Percentiles rank a stretch among this genome's conserved stretches.
Conservation (phyloP, 495 filamentous ascomycete species). For the Ascobolus immersus region DNA sequence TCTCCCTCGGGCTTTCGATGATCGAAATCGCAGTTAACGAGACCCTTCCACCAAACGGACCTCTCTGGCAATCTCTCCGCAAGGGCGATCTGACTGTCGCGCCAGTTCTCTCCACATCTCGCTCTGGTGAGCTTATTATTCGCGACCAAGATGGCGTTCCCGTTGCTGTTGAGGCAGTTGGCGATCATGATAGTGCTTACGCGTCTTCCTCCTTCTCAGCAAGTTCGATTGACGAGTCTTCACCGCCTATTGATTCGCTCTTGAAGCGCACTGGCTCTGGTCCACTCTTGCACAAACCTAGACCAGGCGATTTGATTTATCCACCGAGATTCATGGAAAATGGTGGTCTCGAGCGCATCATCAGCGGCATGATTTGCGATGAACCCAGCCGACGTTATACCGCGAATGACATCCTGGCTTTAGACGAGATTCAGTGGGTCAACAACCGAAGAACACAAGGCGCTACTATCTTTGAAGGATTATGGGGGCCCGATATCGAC, state of each 20-base stretch:
- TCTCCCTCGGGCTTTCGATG: slow-evolving; percentile 78
- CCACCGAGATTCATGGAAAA: slow-evolving; percentile 76
- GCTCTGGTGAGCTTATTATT: slow-evolving; percentile 39
- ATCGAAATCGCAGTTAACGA: slow-evolving; percentile 84
- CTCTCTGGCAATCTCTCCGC: slow-evolving; percentile 65
- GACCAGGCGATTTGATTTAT: slow-evolving; percentile 39
- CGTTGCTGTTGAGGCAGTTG: slow-evolving; percentile 43
- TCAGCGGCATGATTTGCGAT: slow-evolving; percentile 66
- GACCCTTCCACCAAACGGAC: slow-evolving; percentile 70
- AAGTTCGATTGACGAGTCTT: slow-evolving; percentile 14
- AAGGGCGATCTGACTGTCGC: slow-evolving; percentile 68
- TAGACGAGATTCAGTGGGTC: slow-evolving; percentile 51
- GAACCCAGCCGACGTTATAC: slow-evolving; percentile 47
- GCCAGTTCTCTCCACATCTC: slow-evolving; percentile 56
- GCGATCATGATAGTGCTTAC: slow-evolving; percentile 19
- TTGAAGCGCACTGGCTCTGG: slow-evolving; percentile 13
- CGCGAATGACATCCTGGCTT: slow-evolving; percentile 40
- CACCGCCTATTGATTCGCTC: slow-evolving; percentile 9
- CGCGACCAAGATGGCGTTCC: slow-evolving; percentile 14
- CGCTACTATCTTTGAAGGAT: slow-evolving; percentile 81
- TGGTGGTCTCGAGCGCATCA: slow-evolving; percentile 56
- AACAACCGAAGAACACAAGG: slow-evolving; percentile 46
- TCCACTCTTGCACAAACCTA: slow-evolving; percentile 22
- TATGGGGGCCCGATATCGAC: slow-evolving; percentile 86
- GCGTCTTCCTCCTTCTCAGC: slow-evolving; percentile 15